Conservation (phyloP, 78 protist genomes). For the Speleostelium caveatum region DNA sequence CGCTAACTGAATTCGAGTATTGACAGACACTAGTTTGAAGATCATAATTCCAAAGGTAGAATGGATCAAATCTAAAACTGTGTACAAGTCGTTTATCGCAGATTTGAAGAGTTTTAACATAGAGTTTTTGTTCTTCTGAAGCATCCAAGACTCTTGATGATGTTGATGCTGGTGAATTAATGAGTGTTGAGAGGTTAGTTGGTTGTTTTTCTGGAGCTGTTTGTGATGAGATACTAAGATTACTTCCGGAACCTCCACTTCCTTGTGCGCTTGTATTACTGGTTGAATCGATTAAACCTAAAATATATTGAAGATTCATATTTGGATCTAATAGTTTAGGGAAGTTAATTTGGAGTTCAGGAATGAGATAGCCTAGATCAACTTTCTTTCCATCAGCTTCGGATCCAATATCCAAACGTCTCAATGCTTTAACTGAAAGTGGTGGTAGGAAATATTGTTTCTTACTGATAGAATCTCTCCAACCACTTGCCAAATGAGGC, state of each 20-base stretch:
- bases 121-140: constrained; percentile 20
- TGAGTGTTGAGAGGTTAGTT: not conserved
- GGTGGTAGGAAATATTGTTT: constrained; percentile 41
- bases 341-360: constrained; percentile 35
- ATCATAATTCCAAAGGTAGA: constrained; percentile 18
- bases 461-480: constrained; percentile 35
- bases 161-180: not conserved
- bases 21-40: not conserved
- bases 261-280: not conserved
- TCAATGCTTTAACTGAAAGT: constrained; percentile 20
- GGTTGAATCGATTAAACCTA: constrained; percentile 25
- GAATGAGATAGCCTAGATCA: constrained; percentile 11
- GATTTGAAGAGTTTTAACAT: constrained; percentile 11
- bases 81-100: constrained; percentile 30
- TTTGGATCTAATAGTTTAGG: constrained; percentile 13
- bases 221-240: not conserved
- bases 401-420: constrained; percentile 53
- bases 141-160: not conserved
- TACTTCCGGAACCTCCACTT: not conserved
- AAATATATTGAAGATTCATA: constrained; percentile 61
- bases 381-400: constrained; percentile 59
- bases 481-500: constrained; percentile 30
- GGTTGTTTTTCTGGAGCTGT: constrained; percentile 7
- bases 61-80: constrained; percentile 24
- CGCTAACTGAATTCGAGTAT: not conserved